These are phyloP conservation scores for Jamesozyma gamospora DNA, from an alignment of 805 yeast species.

Conservation along the genomic window DNA sequence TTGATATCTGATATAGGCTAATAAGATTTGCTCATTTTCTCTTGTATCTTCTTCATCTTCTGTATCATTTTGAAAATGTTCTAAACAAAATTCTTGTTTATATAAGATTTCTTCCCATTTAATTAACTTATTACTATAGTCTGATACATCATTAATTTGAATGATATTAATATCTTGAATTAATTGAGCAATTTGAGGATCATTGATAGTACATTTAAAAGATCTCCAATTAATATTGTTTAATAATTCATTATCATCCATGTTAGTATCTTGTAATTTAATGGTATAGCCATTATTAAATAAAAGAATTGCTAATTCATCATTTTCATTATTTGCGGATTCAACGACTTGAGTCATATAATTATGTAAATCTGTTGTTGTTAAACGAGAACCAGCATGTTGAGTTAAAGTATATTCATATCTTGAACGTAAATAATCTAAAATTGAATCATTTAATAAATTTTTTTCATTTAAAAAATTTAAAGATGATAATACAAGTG, in stretches of 20 bases:
- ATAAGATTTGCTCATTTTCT: conserved; percentile 63
- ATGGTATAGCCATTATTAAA: conserved; percentile 18
- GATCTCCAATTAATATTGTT: conserved; percentile 48
- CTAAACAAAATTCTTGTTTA: conserved; percentile 46
- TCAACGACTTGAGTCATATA: conserved; percentile 12
- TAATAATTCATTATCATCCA: conserved; percentile 26
- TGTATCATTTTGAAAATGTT: conserved; percentile 33
- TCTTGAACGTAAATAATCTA: conserved; percentile 17
- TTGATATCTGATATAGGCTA: conserved; percentile 67
- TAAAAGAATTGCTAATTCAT: conserved; percentile 35
- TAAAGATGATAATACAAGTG: conserved; percentile 21
- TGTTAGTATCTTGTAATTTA: conserved; percentile 6
- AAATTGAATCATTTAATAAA: conserved; percentile 10
- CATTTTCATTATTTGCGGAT: conserved; percentile 9
- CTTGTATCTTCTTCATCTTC: conserved; percentile 39
- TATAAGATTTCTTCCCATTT: conserved; percentile 66
- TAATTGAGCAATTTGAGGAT: conserved; percentile 61
- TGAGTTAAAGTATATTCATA: conserved; percentile 25
- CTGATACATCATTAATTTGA: conserved; percentile 30
- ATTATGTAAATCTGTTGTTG: conserved; percentile 18
- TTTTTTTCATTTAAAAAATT: conserved; percentile 11
- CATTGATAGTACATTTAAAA: conserved; percentile 52
- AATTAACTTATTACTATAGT: conserved; percentile 47
- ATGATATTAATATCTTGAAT: conserved; percentile 35
- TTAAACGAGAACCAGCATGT: conserved; percentile 16